Percentiles rank a stretch among this genome's conserved stretches.
phyloP scores from a whole-genome alignment of 345 rosid species.

The Anacardium occidentale region DNA sequence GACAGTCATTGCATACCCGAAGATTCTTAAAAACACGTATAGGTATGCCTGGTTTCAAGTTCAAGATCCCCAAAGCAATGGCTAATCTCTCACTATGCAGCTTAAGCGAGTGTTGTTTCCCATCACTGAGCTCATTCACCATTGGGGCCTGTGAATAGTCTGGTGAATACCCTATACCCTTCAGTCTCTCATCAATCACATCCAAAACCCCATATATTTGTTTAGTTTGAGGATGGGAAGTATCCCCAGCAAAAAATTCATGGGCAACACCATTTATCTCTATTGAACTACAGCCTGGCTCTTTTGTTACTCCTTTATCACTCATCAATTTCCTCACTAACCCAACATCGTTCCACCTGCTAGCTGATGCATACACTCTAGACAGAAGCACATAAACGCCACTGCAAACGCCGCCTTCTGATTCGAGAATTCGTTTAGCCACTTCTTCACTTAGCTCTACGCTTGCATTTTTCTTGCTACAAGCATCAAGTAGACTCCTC shows the following conservation, averaged over 20 bases:
- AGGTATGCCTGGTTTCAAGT: constrained; percentile 55
- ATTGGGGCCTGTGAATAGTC: constrained; percentile 55
- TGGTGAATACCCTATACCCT: constrained; percentile 44
- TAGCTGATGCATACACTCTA: constrained; percentile 70
- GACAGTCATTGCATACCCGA: constrained; percentile 75
- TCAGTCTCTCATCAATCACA: constrained; percentile 51
- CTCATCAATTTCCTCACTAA: constrained; percentile 63
- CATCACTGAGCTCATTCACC: constrained; percentile 42
- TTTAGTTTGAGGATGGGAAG: constrained; percentile 59
- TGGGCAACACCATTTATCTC: constrained; percentile 67
- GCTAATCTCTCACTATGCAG: constrained; percentile 86
- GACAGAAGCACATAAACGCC: constrained; percentile 77
- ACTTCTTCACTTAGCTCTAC: constrained; percentile 65
- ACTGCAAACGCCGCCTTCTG: constrained; percentile 40
- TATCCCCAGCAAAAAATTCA: constrained; percentile 86
- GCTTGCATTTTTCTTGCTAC: constrained; percentile 58
- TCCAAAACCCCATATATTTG: constrained; percentile 55
- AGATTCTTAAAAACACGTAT: constrained; percentile 75
- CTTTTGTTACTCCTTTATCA: constrained; percentile 60
- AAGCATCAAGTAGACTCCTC: constrained; percentile 89
- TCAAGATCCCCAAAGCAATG: constrained; percentile 67
- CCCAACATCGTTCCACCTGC: constrained; percentile 76
- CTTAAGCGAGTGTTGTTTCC: constrained; percentile 49
- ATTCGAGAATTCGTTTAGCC: constrained; percentile 49
- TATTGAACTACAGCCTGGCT: constrained; percentile 84